Evolutionary conservation across 495 filamentous ascomycete genomes (phyloP).

Genomic region (Xylaria acuta): DNA sequence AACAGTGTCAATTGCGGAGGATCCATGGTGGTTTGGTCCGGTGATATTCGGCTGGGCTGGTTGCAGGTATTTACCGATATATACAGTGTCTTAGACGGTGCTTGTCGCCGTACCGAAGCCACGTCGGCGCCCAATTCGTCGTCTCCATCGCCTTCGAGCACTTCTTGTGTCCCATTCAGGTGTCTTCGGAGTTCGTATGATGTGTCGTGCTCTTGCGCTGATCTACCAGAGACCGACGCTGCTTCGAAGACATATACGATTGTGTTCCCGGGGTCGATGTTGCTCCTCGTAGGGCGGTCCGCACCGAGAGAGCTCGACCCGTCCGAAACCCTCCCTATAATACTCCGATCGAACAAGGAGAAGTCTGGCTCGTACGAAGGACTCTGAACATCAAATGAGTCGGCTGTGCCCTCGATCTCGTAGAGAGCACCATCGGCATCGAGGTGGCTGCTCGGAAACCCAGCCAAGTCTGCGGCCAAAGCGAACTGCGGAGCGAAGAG

Average conservation of each 20-base stretch:
- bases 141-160: conserved; percentile 18
- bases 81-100: conserved; percentile 61
- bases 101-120: conserved; percentile 38
- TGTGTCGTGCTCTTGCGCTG: conserved; percentile 23
- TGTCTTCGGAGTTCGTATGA: conserved; percentile 31
- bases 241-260: conserved; percentile 45
- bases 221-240: conserved; percentile 36
- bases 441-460: conserved; percentile 36
- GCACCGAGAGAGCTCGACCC: conserved; percentile 61
- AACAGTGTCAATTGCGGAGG: conserved; percentile 80
- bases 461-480: conserved; percentile 61
- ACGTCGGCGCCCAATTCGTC: conserved; percentile 22
- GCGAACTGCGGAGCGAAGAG: conserved; percentile 63
- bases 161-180: conserved; percentile 30
- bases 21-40: conserved; percentile 41
- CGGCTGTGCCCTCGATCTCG: conserved; percentile 37
- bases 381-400: conserved; percentile 29
- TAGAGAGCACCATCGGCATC: conserved; percentile 38
- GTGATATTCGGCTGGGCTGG: conserved; percentile 64
- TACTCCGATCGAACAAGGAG: conserved; percentile 61
- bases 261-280: conserved; percentile 63
- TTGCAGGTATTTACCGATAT: conserved; percentile 82
- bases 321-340: conserved; percentile 65
- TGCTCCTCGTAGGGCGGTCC: conserved; percentile 62
- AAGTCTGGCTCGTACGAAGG: conserved; percentile 65